These are phyloP conservation scores for Cordyceps cicadae DNA, from an alignment of 2,329 filamentous ascomycete genomes.

Conservation along the genomic window DNA sequence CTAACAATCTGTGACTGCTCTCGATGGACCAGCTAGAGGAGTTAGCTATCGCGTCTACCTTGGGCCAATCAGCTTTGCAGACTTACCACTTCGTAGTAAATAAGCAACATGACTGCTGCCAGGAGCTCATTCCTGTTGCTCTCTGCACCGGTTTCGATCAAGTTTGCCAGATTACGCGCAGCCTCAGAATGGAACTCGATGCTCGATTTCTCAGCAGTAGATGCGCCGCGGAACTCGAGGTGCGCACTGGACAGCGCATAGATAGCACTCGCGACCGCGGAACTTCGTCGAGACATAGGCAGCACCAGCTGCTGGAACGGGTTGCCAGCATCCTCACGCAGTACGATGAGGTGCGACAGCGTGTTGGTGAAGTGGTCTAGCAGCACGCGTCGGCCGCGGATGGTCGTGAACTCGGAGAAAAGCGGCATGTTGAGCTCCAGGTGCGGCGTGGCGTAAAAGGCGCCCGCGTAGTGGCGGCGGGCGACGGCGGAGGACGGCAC, in stretches of 20 bases:
- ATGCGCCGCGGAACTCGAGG: conserved; percentile 56
- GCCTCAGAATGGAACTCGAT: conserved; percentile 52
- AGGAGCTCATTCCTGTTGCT: conserved; percentile 49
- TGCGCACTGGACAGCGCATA: conserved; percentile 80
- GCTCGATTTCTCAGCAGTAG: conserved; percentile 46
- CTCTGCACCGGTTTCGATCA: conserved; percentile 46
- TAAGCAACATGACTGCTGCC: conserved; percentile 51
- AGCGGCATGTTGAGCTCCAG: conserved; percentile 44
- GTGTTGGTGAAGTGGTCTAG: conserved; percentile 58
- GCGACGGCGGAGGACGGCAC: background rate
- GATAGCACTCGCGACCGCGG: conserved; percentile 69
- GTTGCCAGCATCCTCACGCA: conserved; percentile 54
- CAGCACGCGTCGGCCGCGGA: conserved; percentile 44
- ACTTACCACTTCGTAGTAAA: conserved; percentile 57
- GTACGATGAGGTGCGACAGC: conserved; percentile 56
- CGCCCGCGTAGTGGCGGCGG: conserved; percentile 9
- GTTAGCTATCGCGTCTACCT: background rate
- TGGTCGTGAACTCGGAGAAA: conserved; percentile 50
- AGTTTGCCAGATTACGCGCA: conserved; percentile 46
- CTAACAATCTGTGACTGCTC: conserved; percentile 52
- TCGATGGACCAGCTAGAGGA: conserved; percentile 47
- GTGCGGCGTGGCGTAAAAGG: conserved; percentile 21
- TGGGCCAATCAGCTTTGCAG: too few species aligned
- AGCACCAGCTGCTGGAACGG: conserved; percentile 55
- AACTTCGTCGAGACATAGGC: conserved; percentile 47